Percentiles rank a stretch among this genome's conserved stretches.
Evolutionary conservation across 805 yeast species (phyloP).

Genomic region (Candida ponderosae): DNA sequence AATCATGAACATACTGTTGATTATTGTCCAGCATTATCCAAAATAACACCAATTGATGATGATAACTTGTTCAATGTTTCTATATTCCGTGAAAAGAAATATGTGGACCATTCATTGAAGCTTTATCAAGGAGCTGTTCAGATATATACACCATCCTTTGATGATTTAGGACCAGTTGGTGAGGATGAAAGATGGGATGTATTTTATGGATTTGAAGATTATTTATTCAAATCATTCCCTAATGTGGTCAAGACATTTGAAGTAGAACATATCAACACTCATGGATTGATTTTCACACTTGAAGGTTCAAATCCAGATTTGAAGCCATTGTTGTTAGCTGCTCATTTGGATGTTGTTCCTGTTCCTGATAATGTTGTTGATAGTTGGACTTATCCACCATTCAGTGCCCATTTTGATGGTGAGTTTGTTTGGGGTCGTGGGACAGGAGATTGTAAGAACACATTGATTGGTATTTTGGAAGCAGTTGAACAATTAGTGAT

Average conservation of each 20-base stretch:
- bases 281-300: slow-evolving; percentile 62
- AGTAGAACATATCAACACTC: slow-evolving; percentile 49
- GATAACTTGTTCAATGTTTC: slow-evolving; percentile 7
- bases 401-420: slow-evolving; percentile 61
- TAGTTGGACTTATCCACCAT: slow-evolving; percentile 66
- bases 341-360: slow-evolving; percentile 85
- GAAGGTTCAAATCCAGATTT: slow-evolving; percentile 42
- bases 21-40: no score
- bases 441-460: slow-evolving; percentile 64
- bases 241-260: slow-evolving; percentile 36
- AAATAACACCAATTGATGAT: slow-evolving; percentile 4
- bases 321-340: slow-evolving; percentile 65
- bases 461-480: slow-evolving; percentile 59
- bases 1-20: no score
- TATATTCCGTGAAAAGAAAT: neutral
- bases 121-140: slow-evolving; percentile 52
- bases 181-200: slow-evolving; percentile 27
- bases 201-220: slow-evolving; percentile 37
- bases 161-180: slow-evolving; percentile 28
- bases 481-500: slow-evolving; percentile 49
- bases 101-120: slow-evolving; percentile 26
- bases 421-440: slow-evolving; percentile 68
- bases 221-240: slow-evolving; percentile 51
- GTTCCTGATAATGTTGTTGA: slow-evolving; percentile 49
- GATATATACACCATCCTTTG: slow-evolving; percentile 58